A percentile compares a stretch with the other conserved stretches of the same genome.
Conservation (phyloP, 169 alveolate genomes). For the Plasmodium knowlesi region DNA sequence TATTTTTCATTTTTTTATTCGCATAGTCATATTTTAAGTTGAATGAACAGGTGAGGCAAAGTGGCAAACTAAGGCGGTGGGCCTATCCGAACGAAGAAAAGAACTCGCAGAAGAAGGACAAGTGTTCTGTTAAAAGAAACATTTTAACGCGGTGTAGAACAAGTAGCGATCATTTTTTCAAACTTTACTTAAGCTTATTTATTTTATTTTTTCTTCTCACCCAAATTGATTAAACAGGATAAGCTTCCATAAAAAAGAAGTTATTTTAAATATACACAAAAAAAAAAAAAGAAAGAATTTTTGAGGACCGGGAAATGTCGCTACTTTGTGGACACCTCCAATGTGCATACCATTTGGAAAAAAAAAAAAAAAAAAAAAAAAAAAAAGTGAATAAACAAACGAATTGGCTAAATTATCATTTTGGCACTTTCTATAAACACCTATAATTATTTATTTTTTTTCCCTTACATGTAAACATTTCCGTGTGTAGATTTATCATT, state of each 20-base stretch:
- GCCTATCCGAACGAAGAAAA: background rate
- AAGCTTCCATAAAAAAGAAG: background rate
- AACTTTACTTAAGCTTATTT: background rate
- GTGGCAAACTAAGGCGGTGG: background rate
- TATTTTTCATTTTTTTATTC: slow-evolving; percentile 25
- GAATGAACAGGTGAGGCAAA: background rate
- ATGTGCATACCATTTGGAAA: slow-evolving; percentile 6
- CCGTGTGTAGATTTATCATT: background rate
- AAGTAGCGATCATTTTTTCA: background rate
- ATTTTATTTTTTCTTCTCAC: background rate
- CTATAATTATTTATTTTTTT: too few species aligned
- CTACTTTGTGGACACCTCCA: slow-evolving; percentile 2
- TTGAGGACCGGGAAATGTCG: slow-evolving; percentile 11
- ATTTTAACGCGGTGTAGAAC: background rate
- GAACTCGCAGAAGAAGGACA: background rate
- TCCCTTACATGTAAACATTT: background rate
- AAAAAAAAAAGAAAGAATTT: slow-evolving; percentile 25
- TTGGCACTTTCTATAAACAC: background rate
- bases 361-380: background rate
- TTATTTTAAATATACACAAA: background rate
- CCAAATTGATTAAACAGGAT: background rate
- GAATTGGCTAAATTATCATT: background rate
- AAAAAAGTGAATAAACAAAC: background rate
- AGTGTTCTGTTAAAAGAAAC: background rate
- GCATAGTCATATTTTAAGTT: slow-evolving; percentile 2